Evolutionary conservation across 768 basidiomycete genomes (phyloP), one percentile per base, ranked within the genome.

Genomic region (Lactifluus piperatus): DNA sequence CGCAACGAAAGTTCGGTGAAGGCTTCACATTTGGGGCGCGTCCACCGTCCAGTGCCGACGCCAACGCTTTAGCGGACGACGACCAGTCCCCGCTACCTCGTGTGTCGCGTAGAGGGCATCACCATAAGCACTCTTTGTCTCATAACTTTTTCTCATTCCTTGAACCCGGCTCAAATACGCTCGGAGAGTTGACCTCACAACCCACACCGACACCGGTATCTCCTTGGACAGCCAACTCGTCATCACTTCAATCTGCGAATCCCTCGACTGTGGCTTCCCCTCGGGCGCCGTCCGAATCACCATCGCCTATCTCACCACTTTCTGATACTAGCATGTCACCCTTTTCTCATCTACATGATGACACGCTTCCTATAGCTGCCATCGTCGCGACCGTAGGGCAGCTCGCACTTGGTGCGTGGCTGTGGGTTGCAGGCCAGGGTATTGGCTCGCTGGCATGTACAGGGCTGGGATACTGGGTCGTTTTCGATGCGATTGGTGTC

Each of bases 81-180:
- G 36, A 56, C 62, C 58, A 75, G 66, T 50, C 72, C 62, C 27
- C 66, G 62, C 54, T 45, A 22, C 41, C 55, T 64, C 65, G 75
- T 0, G 64, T 77, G 3, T 73, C 76, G 10, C 75, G 83, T 36
- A 73, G 87, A 41, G 91, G 90, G 0, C 91, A 92, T 67, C 87
- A 97, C 71, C 94, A 95, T 68, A 92, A 93, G 71, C 94, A 95
- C 71, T 95, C 92, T 0, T 71, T 94, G 11, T 95, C 93, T 0
- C 93, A 97, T 70, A 92, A 91, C 67, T 94, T 97, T 72, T 95
- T 95, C 73, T 93, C 92, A 0, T 97, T 97, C 69, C 84, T 97
- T 44, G 92, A 94, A 65, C 92, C 92, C 1, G 84, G 83, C 27
- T 65, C 64, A 49, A 50, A 62, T 2, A 18, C n/a, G 6, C 20